Percentiles rank a stretch among this genome's conserved stretches.
These are phyloP conservation scores for Tolypocladium ophioglossoides DNA, from an alignment of 2,329 filamentous ascomycete genomes.

Conservation along the genomic window DNA sequence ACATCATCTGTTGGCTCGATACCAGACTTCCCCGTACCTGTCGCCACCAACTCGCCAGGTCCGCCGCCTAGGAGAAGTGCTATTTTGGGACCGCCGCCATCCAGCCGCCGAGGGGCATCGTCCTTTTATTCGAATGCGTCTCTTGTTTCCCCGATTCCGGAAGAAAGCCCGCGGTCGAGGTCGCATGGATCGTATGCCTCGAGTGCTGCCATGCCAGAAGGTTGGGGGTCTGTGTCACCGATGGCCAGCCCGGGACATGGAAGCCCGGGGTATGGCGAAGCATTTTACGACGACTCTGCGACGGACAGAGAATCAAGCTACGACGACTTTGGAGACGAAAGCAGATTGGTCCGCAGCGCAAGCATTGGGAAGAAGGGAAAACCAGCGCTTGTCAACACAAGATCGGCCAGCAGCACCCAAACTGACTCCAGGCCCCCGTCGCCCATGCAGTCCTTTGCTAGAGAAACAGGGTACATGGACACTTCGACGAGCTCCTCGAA, in stretches of 20 bases:
- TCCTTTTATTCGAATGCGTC: constrained; percentile 57
- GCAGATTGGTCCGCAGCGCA: constrained; percentile 47
- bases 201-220: constrained; percentile 60
- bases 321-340: constrained; percentile 43
- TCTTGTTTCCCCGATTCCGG: constrained; percentile 65
- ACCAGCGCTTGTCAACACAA: constrained; percentile 40
- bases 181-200: constrained; percentile 59
- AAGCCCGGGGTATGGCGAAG: constrained; percentile 25
- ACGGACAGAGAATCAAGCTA: constrained; percentile 30
- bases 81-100: constrained; percentile 49
- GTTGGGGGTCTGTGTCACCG: constrained; percentile 42
- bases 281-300: constrained; percentile 38
- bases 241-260: constrained; percentile 26
- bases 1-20: constrained; percentile 45
- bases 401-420: constrained; percentile 7
- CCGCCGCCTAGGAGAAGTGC: constrained; percentile 34
- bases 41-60: constrained; percentile 12
- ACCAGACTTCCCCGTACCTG: constrained; percentile 45
- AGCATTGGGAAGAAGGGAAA: constrained; percentile 51
- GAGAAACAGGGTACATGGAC: constrained; percentile 36
- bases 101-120: constrained; percentile 47
- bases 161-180: constrained; percentile 50
- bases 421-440: constrained; percentile 16
- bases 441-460: constrained; percentile 29
- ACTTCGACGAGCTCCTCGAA: constrained; percentile 35